Percentiles rank a stretch among this genome's conserved stretches.
Evolutionary conservation across 345 rosid species (phyloP).

Genomic region (Cochlearia excelsa): DNA sequence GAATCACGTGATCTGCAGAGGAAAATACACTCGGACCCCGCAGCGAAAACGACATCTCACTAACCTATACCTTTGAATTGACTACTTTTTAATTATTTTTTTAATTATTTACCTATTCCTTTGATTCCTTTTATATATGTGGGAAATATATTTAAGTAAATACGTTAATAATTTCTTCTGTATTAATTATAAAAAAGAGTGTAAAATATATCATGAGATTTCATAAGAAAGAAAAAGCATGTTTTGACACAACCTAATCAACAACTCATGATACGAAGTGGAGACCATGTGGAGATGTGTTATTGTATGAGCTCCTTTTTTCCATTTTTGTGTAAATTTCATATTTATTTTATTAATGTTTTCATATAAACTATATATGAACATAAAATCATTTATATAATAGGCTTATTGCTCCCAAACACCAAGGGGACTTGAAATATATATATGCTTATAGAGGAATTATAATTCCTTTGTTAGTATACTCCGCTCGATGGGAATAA

Average conservation of each 20-base stretch:
- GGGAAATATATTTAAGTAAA: constrained; percentile 1
- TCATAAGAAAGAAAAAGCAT: constrained; percentile 22
- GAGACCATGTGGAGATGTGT: constrained; percentile 38
- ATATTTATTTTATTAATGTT: no score
- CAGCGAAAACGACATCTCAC: constrained; percentile 33
- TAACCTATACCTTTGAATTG: constrained; percentile 30
- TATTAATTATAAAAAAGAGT: no score
- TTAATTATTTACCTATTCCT: not conserved
- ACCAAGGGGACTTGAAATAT: no score
- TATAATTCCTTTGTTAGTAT: no score
- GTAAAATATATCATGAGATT: no score
- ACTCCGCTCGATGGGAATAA: no score
- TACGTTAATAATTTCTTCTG: no score
- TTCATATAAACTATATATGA: no score
- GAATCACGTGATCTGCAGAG: constrained; percentile 35
- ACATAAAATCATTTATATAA: no score
- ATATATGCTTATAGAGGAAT: no score
- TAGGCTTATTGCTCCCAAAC: no score
- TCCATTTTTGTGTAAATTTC: constrained; percentile 35
- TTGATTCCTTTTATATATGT: not conserved
- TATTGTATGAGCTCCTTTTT: no score
- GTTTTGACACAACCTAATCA: constrained; percentile 26
- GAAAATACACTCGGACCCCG: constrained; percentile 34
- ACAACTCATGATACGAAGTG: constrained; percentile 38
- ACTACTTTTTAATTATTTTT: constrained; percentile 22